These are phyloP conservation scores for Pseudogymnoascus sp. DNA, from an alignment of 2,329 filamentous ascomycete genomes.

Conservation along the genomic window DNA sequence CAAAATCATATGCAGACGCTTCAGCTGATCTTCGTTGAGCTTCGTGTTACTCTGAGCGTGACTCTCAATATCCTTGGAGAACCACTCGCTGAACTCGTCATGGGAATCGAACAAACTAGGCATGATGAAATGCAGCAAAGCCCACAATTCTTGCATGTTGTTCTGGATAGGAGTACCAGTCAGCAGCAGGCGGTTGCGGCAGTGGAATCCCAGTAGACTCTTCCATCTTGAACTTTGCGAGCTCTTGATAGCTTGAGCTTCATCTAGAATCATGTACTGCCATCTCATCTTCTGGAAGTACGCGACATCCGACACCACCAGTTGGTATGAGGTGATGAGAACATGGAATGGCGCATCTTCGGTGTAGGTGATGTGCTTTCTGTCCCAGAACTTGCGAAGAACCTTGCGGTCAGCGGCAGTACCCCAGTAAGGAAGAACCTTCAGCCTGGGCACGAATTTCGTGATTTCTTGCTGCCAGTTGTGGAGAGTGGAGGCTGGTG, in stretches of 20 bases:
- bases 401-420: slow-evolving; percentile 90
- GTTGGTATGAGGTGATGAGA: slow-evolving; percentile 90
- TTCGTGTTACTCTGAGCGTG: slow-evolving; percentile 99
- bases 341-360: slow-evolving; percentile 93
- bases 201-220: slow-evolving; percentile 85
- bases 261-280: slow-evolving; percentile 99
- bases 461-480: slow-evolving; percentile 99
- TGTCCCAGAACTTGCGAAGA: slow-evolving; percentile 96
- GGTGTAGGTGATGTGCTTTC: slow-evolving; percentile 92
- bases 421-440: slow-evolving; percentile 96
- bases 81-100: slow-evolving; percentile 90
- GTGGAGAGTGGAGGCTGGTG: slow-evolving; percentile 90
- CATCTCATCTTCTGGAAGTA: slow-evolving; percentile 99
- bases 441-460: slow-evolving; percentile 88
- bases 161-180: slow-evolving; percentile 98
- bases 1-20: slow-evolving; percentile 94
- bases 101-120: slow-evolving; percentile 95
- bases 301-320: slow-evolving; percentile 89
- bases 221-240: slow-evolving; percentile 97
- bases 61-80: slow-evolving; percentile 93
- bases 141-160: slow-evolving; percentile 99
- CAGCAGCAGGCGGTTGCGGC: slow-evolving; percentile 83
- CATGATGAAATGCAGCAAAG: slow-evolving; percentile 98
- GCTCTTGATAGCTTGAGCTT: slow-evolving; percentile 98
- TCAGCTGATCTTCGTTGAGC: slow-evolving; percentile 94